Base-by-base conservation (phyloP, 805 yeast species). In the Suhomyces prunicola region DNA sequence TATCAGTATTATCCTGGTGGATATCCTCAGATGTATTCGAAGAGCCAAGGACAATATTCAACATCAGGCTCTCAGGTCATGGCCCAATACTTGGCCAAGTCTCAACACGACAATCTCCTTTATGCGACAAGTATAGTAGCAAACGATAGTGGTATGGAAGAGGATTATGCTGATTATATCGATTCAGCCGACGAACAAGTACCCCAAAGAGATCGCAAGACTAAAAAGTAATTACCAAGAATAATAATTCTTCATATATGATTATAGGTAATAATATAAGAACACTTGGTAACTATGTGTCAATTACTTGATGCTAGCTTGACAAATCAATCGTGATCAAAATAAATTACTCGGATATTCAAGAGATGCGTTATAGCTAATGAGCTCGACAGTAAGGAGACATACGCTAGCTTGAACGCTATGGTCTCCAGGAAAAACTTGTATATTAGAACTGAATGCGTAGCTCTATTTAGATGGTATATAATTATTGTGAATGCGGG, bases 21-120 rank as follows among this genome's bases (percentile, higher is more conserved):
- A 6, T 51, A 47, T 26, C 57, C 51, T 15, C 48, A 54, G 27
- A 48, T 44, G n/a, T 19, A 39, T 19, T 39, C 24, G 3, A 39
- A 19, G 42, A 19, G 42, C 39, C 57, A 58, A 48, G 50, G 41
- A 23, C 56, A 29, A 19, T 50, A 53, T 48, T 54, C 64, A 8
- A 56, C 69, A 9, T 70, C 86, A 6, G 90, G 91, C 2, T 83
- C 88, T 0, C 87, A 84, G 59, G 89, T 87, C 10, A 85, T 87
- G 90, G 86, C 90, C 0, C 90, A 86, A 62, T 87, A 86, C 63
- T 72, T 87, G 59, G 88, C 89, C n/a, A 87, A 84, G 64, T 73
- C 86, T 5, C 88, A 85, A 59, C 86, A 83, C 54, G 86, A 86
- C 9, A 77, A 78, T 46, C 67, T 81, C 61, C 65, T 82, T 54